Evolutionary conservation across 768 basidiomycete species (phyloP), one percentile per base, ranked within the genome.

Genomic region (Naganishia friedmannii): DNA sequence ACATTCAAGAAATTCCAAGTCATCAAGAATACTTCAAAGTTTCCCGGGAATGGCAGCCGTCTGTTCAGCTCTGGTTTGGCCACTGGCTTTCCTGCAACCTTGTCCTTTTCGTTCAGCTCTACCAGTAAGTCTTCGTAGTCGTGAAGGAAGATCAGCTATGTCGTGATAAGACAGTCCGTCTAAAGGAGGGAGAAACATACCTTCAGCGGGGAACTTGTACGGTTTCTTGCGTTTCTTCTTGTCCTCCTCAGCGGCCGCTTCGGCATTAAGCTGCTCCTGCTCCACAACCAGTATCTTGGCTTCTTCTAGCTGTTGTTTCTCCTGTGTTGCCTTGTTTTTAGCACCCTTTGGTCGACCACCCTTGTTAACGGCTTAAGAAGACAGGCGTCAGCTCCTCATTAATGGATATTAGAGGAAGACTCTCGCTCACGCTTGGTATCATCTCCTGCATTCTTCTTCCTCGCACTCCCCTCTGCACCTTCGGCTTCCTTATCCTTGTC

Each of bases 1-100:
- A 93, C 89, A 66, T 91, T 89, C 67, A 98, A 81, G 80, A 95
- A 95, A 81, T 92, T 93, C 94, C 94, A 99, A 10, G 87, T 83
- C 89, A 91, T 89, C 34, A 98, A 82, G 80, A 97, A 92, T 10
- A 85, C 83, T 78, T 97, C 94, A 72, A 96, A 95, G 34, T 76
- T 69, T 39, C 76, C 77, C 17, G 75, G 74, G 69, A 81, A 81
- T 6, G 80, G 80, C 39, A 79, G 56, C n/a, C 51, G 67, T 39
- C 67, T 73, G 37, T 70, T 74, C 13, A 76, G 72, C 23, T 69
- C 45, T 21, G 80, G 80, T 39, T 75, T 72, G 29, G 39, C 29
- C 15, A 63, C 13, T 29, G 32, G 75, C 74, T 42, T 76, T 58
- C 45, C 77, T 68, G 29, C 75, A 53, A 29, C 74, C 76, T 32